Conservation (phyloP, 208 protist species). For the Acanthamoeba rhysodes region DNA sequence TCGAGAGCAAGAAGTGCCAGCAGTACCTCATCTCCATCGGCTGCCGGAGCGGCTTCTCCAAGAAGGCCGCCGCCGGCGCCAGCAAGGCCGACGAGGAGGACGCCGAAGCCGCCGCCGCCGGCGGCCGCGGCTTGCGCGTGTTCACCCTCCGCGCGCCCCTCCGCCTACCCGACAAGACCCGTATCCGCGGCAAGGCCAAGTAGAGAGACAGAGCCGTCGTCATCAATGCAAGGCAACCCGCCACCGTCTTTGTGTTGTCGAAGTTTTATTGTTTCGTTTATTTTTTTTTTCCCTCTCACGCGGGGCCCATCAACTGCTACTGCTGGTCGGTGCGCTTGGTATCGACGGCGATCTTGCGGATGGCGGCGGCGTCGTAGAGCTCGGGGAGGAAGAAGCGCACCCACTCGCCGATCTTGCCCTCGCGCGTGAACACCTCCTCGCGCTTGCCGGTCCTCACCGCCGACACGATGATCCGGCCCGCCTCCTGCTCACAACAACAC, state of each 20-base stretch:
- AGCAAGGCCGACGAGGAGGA: not conserved
- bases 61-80: not conserved
- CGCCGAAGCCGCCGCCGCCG: not conserved
- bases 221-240: no score
- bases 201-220: not conserved
- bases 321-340: not conserved
- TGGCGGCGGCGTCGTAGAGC: conserved; percentile 40
- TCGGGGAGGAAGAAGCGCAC: conserved; percentile 48
- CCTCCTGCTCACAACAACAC: not conserved
- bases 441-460: not conserved
- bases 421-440: conserved; percentile 2
- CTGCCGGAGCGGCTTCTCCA: not conserved
- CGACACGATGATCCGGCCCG: conserved; percentile 19
- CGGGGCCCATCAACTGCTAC: no score
- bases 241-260: no score
- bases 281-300: no score
- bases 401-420: conserved; percentile 38
- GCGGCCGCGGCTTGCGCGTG: not conserved
- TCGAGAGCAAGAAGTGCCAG: not conserved
- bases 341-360: conserved; percentile 8
- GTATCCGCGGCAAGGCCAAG: not conserved
- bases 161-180: conserved; percentile 13
- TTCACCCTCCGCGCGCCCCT: conserved; percentile 15
- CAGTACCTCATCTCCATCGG: conserved; percentile 27
- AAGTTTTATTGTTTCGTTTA: no score